Percentiles rank a stretch among this genome's conserved stretches.
Conservation (phyloP, 257 asterid genomes). For the Cordia subcordata region DNA sequence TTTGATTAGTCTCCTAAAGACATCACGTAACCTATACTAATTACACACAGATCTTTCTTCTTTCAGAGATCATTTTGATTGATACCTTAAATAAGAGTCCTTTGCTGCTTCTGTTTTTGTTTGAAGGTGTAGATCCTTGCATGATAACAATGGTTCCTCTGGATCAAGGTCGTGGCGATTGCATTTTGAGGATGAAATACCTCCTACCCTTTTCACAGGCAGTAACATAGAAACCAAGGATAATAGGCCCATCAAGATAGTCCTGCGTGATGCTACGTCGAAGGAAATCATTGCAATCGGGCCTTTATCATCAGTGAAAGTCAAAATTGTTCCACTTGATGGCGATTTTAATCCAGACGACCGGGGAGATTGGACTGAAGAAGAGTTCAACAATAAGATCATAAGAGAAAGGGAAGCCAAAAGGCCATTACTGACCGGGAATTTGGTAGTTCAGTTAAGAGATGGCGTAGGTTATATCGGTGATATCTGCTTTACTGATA, state of each 20-base stretch:
- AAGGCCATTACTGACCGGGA: conserved; percentile 79
- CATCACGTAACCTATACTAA: too few relatives aligned
- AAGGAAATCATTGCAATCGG: conserved; percentile 40
- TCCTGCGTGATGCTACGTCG: conserved; percentile 41
- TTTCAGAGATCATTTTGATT: not conserved
- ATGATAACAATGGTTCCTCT: conserved; percentile 26
- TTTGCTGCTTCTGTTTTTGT: not conserved
- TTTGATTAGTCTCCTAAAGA: too few relatives aligned
- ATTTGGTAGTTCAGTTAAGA: conserved; percentile 36
- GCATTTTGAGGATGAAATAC: conserved; percentile 37
- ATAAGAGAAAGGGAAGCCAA: conserved; percentile 70
- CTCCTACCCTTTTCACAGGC: conserved; percentile 57
- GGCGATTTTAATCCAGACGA: conserved; percentile 68
- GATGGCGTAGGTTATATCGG: conserved; percentile 66
- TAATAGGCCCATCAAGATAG: conserved; percentile 29
- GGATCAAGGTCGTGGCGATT: conserved; percentile 44
- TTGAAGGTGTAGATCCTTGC: conserved; percentile 29
- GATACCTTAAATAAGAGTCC: not conserved
- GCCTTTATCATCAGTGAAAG: conserved; percentile 47
- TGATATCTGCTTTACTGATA: conserved; percentile 70
- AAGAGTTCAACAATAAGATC: conserved; percentile 39
- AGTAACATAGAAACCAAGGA: conserved; percentile 37
- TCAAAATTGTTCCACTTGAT: conserved; percentile 53
- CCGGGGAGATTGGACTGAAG: conserved; percentile 56
- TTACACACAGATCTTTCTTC: not conserved